phyloP scores from a whole-genome alignment of 441 rosid species.

The Theobroma grandiflorum region DNA sequence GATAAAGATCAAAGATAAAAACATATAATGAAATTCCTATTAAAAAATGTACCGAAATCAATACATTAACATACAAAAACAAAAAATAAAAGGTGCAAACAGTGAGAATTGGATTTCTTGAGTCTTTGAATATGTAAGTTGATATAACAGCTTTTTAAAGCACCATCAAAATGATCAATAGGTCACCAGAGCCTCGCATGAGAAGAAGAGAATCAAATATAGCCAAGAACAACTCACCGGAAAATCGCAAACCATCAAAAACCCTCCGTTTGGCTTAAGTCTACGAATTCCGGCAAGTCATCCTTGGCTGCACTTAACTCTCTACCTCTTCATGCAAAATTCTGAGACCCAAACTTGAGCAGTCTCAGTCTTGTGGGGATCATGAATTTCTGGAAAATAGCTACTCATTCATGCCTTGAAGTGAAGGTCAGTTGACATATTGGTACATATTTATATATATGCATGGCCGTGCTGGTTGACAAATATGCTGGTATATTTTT shows the following conservation, averaged over 20 bases:
- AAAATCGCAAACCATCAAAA: background rate
- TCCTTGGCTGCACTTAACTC: constrained; percentile 46
- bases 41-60: no score
- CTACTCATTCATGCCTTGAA: background rate
- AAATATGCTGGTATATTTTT: background rate
- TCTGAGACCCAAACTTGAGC: background rate
- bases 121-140: background rate
- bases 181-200: constrained; percentile 26
- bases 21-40: no score
- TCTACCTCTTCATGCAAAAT: constrained; percentile 41
- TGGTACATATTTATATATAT: background rate
- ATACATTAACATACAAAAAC: background rate
- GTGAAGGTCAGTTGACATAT: background rate
- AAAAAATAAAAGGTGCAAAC: background rate
- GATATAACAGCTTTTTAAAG: background rate
- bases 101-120: background rate
- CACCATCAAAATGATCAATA: background rate
- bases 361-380: background rate
- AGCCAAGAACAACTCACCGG: constrained; percentile 40
- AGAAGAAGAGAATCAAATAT: constrained; percentile 40
- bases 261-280: no score
- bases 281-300: constrained; percentile 33
- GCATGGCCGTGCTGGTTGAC: background rate
- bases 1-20: no score
- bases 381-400: background rate